phyloP scores from a whole-genome alignment of 371 early-diverging fungal species.

The Cokeromyces recurvatus region DNA sequence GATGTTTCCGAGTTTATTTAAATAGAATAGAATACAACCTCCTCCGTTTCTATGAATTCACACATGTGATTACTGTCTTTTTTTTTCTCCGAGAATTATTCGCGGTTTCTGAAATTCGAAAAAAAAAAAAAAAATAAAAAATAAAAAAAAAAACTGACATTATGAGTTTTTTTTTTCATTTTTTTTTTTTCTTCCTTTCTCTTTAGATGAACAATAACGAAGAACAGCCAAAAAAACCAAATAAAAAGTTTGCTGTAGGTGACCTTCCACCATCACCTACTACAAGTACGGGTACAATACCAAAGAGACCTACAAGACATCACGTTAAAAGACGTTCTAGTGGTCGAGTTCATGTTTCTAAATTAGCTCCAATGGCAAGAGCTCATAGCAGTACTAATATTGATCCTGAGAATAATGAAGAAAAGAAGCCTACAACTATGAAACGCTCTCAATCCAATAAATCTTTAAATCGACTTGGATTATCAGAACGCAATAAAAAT shows the following conservation, averaged over 20 bases:
- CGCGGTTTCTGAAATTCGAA: too few species aligned
- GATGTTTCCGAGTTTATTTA: too few species aligned
- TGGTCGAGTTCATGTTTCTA: constrained; percentile 45
- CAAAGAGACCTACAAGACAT: constrained; percentile 34
- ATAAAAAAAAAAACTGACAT: neutral
- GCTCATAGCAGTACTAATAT: constrained; percentile 24
- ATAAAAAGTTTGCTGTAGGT: constrained; percentile 28
- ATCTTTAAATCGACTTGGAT: constrained; percentile 16
- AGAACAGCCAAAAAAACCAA: constrained; percentile 9
- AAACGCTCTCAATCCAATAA: constrained; percentile 38
- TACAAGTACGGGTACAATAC: constrained; percentile 14
- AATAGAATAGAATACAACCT: too few species aligned
- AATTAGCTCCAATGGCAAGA: constrained; percentile 43
- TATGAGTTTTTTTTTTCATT: neutral
- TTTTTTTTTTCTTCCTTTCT: neutral
- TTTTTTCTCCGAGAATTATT: too few species aligned
- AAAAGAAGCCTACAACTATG: constrained; percentile 20
- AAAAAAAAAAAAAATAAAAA: neutral
- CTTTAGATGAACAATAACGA: neutral
- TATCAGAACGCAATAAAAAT: constrained; percentile 8
- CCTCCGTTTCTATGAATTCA: too few species aligned
- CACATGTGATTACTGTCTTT: too few species aligned
- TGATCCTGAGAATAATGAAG: constrained; percentile 11
- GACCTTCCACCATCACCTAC: constrained; percentile 22
- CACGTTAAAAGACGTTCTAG: constrained; percentile 46